phyloP scores from a whole-genome alignment of 805 yeast genomes.

The Lipomyces chichibuensis region DNA sequence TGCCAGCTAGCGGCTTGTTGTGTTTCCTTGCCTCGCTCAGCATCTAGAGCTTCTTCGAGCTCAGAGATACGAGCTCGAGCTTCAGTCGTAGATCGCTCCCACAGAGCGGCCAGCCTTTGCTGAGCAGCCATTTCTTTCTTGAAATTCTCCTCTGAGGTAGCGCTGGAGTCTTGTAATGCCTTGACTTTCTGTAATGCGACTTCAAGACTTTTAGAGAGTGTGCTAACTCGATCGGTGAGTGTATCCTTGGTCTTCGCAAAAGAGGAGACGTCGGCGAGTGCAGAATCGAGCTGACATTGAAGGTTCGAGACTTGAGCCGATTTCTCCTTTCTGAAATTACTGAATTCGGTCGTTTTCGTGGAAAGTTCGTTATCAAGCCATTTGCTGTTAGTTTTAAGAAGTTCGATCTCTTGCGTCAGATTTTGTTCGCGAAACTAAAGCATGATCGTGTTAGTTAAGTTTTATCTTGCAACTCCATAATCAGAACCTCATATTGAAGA shows the following conservation, averaged over 20 bases:
- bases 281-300: slow-evolving; percentile 46
- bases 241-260: slow-evolving; percentile 42
- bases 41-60: slow-evolving; percentile 55
- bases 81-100: slow-evolving; percentile 58
- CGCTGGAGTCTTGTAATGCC: slow-evolving; percentile 51
- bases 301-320: slow-evolving; percentile 43
- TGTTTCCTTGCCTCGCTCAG: slow-evolving; percentile 48
- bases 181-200: slow-evolving; percentile 52
- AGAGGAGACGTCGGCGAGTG: slow-evolving; percentile 43
- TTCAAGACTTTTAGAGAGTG: slow-evolving; percentile 49
- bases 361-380: slow-evolving; percentile 50
- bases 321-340: slow-evolving; percentile 41
- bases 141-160: slow-evolving; percentile 54
- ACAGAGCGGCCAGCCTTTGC: slow-evolving; percentile 60
- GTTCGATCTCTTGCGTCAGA: slow-evolving; percentile 50
- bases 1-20: slow-evolving; percentile 46
- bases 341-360: slow-evolving; percentile 43
- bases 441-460: neutral
- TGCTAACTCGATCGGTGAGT: slow-evolving; percentile 46
- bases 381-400: slow-evolving; percentile 48
- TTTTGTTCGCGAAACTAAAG: slow-evolving; percentile 46
- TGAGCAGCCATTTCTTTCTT: slow-evolving; percentile 62
- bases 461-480: neutral
- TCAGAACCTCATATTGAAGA: neutral
- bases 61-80: slow-evolving; percentile 56